These are phyloP conservation scores for Botrytis medusae DNA, from an alignment of 2,329 filamentous ascomycete species.

Conservation along the genomic window DNA sequence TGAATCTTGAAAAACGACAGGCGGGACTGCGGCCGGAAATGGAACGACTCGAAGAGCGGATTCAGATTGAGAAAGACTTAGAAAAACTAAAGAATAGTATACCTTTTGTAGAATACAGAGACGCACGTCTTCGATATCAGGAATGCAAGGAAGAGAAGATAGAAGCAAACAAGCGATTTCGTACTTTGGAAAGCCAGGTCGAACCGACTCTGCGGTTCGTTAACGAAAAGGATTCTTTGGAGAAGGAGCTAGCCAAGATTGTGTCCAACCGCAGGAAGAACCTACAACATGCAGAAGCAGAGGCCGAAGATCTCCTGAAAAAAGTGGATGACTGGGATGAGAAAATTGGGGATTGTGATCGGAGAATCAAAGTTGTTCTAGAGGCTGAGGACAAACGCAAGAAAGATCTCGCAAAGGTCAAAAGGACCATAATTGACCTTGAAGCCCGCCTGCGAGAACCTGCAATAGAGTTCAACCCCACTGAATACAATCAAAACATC, in stretches of 20 bases:
- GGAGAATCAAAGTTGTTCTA: constrained; percentile 51
- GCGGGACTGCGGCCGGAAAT: constrained; percentile 75
- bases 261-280: constrained; percentile 54
- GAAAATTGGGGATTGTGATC: constrained; percentile 43
- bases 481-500: constrained; percentile 70
- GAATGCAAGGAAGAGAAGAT: constrained; percentile 57
- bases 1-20: constrained; percentile 70
- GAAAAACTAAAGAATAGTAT: constrained; percentile 63
- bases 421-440: constrained; percentile 60
- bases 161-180: constrained; percentile 56
- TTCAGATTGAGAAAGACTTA: constrained; percentile 64
- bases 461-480: constrained; percentile 66
- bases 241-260: constrained; percentile 53
- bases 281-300: constrained; percentile 55
- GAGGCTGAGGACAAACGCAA: constrained; percentile 50
- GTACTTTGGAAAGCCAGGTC: constrained; percentile 57
- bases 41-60: constrained; percentile 74
- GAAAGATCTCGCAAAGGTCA: constrained; percentile 51
- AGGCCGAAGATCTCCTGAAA: constrained; percentile 44
- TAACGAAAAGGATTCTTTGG: constrained; percentile 69
- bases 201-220: constrained; percentile 70
- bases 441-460: constrained; percentile 61
- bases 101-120: constrained; percentile 64
- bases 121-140: constrained; percentile 49
- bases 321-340: constrained; percentile 46